Conservation (phyloP, 352 stramenopile genomes). For the Phytophthora crassamura region DNA sequence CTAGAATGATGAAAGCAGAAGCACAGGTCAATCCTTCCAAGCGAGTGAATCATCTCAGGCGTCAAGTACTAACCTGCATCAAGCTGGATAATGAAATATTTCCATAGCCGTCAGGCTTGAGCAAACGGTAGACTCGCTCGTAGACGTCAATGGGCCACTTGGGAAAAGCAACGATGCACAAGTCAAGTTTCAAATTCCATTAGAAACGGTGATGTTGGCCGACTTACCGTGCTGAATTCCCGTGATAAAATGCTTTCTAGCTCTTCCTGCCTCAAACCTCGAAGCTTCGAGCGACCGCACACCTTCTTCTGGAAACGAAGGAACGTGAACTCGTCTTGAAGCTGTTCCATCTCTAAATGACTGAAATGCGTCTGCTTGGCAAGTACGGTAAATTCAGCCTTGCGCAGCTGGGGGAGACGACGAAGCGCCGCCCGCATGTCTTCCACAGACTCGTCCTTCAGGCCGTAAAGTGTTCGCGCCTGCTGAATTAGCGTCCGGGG, state of each 20-base stretch:
- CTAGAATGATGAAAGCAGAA: constrained; percentile 17
- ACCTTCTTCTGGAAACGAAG: constrained; percentile 57
- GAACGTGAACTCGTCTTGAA: constrained; percentile 79
- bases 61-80: constrained; percentile 47
- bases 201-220: not conserved
- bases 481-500: constrained; percentile 44
- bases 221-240: constrained; percentile 52
- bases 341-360: constrained; percentile 51
- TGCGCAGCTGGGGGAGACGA: constrained; percentile 51
- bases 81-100: constrained; percentile 72
- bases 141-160: constrained; percentile 59
- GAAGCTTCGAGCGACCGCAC: constrained; percentile 49
- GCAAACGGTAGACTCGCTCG: constrained; percentile 47
- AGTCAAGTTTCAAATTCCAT: not conserved
- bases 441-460: constrained; percentile 70
- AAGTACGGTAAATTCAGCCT: constrained; percentile 62
- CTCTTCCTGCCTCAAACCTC: constrained; percentile 58
- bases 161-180: constrained; percentile 4
- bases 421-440: constrained; percentile 62
- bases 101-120: constrained; percentile 65
- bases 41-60: not conserved
- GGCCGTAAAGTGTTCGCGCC: constrained; percentile 50
- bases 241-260: constrained; percentile 60
- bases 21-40: constrained; percentile 3
- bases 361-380: constrained; percentile 60